phyloP scores from a whole-genome alignment of 495 filamentous ascomycete species.

The Sphaerosporella brunnea region DNA sequence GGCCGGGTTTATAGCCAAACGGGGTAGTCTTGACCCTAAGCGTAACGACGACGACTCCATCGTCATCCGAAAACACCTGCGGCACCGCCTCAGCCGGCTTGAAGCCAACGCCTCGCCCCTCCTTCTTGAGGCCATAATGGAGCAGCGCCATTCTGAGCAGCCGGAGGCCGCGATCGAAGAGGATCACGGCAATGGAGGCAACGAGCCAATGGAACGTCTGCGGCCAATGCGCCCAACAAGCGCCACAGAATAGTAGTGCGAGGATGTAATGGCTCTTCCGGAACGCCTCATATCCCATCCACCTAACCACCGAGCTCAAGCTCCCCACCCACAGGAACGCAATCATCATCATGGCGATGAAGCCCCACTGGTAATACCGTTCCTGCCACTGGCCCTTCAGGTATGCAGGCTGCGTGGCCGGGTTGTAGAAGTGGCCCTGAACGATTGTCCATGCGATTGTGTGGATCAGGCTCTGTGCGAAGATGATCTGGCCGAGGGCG shows the following conservation, averaged over 20 bases:
- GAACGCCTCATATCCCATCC: slow-evolving; percentile 53
- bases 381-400: slow-evolving; percentile 37
- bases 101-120: background rate
- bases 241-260: slow-evolving; percentile 47
- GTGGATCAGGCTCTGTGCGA: slow-evolving; percentile 42
- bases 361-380: slow-evolving; percentile 45
- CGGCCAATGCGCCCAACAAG: slow-evolving; percentile 51
- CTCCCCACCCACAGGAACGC: slow-evolving; percentile 38
- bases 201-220: slow-evolving; percentile 42
- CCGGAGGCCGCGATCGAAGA: slow-evolving; percentile 37
- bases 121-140: slow-evolving; percentile 24
- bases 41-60: background rate
- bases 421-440: slow-evolving; percentile 43
- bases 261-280: slow-evolving; percentile 45
- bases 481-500: slow-evolving; percentile 47
- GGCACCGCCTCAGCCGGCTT: background rate
- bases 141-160: slow-evolving; percentile 35
- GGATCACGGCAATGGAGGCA: slow-evolving; percentile 39
- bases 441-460: slow-evolving; percentile 49
- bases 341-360: slow-evolving; percentile 43
- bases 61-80: background rate
- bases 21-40: slow-evolving; percentile 24
- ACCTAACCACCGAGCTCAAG: slow-evolving; percentile 35
- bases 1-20: slow-evolving; percentile 26
- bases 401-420: slow-evolving; percentile 34